Percentiles rank a stretch among this genome's conserved stretches.
Conservation (phyloP, 345 rosid genomes). For the Lumnitzera racemosa region DNA sequence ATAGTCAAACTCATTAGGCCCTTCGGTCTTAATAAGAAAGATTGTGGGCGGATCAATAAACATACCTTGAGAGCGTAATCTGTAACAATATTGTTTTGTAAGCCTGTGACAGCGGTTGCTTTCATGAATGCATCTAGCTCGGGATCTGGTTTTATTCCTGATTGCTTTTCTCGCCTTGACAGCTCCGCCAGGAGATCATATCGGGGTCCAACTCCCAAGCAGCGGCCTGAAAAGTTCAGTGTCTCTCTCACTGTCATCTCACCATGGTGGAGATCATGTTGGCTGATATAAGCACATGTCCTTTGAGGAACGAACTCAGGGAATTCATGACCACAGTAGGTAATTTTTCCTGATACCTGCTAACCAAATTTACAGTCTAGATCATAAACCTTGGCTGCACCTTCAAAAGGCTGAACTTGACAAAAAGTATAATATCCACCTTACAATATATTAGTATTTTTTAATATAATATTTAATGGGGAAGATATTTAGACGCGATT, state of each 20-base stretch:
- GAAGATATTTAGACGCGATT: too few relatives aligned
- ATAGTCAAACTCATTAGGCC: background rate
- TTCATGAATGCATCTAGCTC: constrained; percentile 68
- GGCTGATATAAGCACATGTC: constrained; percentile 54
- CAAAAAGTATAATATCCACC: too few relatives aligned
- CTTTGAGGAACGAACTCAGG: constrained; percentile 50
- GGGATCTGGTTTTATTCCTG: constrained; percentile 46
- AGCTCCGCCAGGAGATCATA: constrained; percentile 39
- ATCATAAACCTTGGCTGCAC: background rate
- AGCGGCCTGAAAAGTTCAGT: constrained; percentile 47
- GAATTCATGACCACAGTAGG: constrained; percentile 43
- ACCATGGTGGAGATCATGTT: constrained; percentile 54
- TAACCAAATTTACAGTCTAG: background rate
- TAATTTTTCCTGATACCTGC: constrained; percentile 38
- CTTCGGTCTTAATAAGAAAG: background rate
- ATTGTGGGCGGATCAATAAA: background rate
- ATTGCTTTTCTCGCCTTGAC: constrained; percentile 37
- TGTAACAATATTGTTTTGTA: constrained; percentile 33
- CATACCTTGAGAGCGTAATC: constrained; percentile 57
- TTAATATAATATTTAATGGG: too few relatives aligned
- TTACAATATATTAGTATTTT: too few relatives aligned
- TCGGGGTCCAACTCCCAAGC: constrained; percentile 48
- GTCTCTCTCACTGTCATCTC: constrained; percentile 67
- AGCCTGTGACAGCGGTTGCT: constrained; percentile 43
- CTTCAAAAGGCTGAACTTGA: background rate